Conservation (phyloP, 768 basidiomycete genomes). For the Xanthoconium stramineum region DNA sequence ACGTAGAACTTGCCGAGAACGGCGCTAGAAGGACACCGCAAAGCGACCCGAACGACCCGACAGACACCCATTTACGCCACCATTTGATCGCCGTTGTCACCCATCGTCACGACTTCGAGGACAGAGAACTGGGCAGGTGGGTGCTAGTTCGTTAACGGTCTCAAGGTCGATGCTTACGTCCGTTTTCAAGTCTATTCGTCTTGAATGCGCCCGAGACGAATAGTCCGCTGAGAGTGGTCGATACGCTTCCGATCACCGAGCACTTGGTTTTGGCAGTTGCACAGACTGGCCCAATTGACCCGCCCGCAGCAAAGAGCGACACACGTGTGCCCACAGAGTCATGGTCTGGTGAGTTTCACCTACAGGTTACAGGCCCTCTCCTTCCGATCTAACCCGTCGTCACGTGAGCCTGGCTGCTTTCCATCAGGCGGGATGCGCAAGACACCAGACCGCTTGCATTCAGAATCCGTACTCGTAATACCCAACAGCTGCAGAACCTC, state of each 20-base stretch:
- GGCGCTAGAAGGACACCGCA: background rate
- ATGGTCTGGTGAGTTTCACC: slow-evolving; percentile 36
- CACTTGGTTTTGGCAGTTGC: slow-evolving; percentile 55
- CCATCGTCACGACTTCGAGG: slow-evolving; percentile 41
- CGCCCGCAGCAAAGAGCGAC: slow-evolving; percentile 21
- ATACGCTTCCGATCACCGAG: slow-evolving; percentile 49
- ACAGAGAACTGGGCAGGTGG: slow-evolving; percentile 55
- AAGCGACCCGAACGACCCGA: background rate
- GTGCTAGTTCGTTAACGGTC: slow-evolving; percentile 9
- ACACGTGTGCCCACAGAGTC: slow-evolving; percentile 32
- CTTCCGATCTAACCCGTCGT: background rate
- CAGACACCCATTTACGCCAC: background rate
- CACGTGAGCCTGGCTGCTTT: slow-evolving; percentile 50
- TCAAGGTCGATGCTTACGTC: background rate
- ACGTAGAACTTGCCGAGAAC: slow-evolving; percentile 30
- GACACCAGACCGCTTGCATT: slow-evolving; percentile 42
- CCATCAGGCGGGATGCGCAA: slow-evolving; percentile 41
- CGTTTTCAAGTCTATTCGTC: slow-evolving; percentile 18
- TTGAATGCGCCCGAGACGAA: slow-evolving; percentile 1
- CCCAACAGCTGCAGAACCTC: slow-evolving; percentile 43
- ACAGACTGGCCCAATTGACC: slow-evolving; percentile 45
- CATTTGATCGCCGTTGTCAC: slow-evolving; percentile 44
- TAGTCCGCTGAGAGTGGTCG: slow-evolving; percentile 3
- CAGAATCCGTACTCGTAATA: slow-evolving; percentile 41
- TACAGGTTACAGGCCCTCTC: background rate